Conservation (phyloP, 75 land plant species). For the Pseudotsuga menziesii region DNA sequence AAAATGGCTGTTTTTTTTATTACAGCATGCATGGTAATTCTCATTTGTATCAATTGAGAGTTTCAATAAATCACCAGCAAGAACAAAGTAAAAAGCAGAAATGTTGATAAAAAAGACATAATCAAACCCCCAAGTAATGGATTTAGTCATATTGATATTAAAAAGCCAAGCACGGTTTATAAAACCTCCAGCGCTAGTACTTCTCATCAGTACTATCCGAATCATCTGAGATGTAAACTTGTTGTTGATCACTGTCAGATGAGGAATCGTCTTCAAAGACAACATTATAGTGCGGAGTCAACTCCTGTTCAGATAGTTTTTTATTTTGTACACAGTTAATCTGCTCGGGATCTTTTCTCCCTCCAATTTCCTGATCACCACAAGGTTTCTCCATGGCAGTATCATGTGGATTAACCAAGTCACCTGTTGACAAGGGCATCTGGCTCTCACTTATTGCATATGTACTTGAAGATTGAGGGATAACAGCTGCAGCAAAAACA, state of each 20-base stretch:
- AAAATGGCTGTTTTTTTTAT: too few species aligned
- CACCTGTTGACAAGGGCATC: neutral
- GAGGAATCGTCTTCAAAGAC: neutral
- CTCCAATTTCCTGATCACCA: neutral
- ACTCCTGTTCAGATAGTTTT: neutral
- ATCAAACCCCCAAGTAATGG: too few species aligned
- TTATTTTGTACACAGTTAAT: neutral
- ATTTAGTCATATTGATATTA: too few species aligned
- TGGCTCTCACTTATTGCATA: neutral
- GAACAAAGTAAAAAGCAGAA: too few species aligned
- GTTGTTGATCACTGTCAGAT: neutral
- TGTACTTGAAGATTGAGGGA: neutral
- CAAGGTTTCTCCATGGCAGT: neutral
- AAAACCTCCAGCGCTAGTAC: neutral
- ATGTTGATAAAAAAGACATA: too few species aligned
- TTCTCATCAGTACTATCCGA: neutral
- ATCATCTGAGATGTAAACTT: neutral
- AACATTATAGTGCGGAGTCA: neutral
- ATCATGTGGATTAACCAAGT: neutral
- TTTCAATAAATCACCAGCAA: too few species aligned
- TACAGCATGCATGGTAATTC: too few species aligned
- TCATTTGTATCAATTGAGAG: too few species aligned
- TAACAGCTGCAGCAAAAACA: conserved; percentile 6
- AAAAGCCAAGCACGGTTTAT: neutral
- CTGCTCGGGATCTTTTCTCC: neutral